phyloP scores from a whole-genome alignment of 148 eudicot species.

The Chenopodium suecicum region DNA sequence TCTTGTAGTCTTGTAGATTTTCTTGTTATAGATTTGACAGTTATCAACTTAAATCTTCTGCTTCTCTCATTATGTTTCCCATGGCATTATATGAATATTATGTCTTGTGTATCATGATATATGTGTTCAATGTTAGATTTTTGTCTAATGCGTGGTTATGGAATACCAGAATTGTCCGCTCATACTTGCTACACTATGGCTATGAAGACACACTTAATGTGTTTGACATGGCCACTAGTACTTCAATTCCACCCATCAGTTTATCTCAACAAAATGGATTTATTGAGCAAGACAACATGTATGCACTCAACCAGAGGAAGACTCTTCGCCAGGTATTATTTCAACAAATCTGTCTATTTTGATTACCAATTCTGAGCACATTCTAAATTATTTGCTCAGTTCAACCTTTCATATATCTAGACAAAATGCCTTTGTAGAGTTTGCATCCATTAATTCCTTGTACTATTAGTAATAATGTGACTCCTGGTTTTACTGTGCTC shows the following conservation, averaged over 20 bases:
- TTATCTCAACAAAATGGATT: conserved; percentile 54
- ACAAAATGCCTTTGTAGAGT: not conserved
- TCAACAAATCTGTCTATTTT: not conserved
- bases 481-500: not conserved
- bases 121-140: too few species aligned
- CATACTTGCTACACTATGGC: conserved; percentile 92
- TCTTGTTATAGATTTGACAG: not conserved
- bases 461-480: not conserved
- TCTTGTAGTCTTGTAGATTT: not conserved
- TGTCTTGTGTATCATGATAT: not conserved
- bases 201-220: conserved; percentile 77
- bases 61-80: not conserved
- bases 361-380: not conserved
- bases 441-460: not conserved
- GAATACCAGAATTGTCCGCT: conserved; percentile 69
- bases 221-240: conserved; percentile 66
- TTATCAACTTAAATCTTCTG: not conserved
- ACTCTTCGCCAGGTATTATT: conserved; percentile 78
- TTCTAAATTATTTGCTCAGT: not conserved
- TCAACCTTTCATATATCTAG: too few species aligned
- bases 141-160: conserved; percentile 25
- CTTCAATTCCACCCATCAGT: conserved; percentile 59
- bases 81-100: not conserved
- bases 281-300: conserved; percentile 49
- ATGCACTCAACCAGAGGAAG: conserved; percentile 64